Base-by-base conservation (phyloP, 2,329 filamentous ascomycete species). In the Penicillium rolfsii region DNA sequence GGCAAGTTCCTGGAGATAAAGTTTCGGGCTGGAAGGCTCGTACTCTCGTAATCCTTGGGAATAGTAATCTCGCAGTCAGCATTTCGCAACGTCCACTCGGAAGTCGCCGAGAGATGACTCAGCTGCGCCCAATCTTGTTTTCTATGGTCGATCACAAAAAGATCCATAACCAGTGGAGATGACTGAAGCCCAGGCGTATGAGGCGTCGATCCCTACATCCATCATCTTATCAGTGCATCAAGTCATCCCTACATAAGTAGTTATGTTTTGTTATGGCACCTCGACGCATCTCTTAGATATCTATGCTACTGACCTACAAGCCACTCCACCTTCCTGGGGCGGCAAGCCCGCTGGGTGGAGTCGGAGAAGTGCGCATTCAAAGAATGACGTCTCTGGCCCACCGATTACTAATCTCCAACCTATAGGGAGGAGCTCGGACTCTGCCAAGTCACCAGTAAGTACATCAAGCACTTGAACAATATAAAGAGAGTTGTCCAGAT, bases 51-150 rank as follows among this genome's bases (percentile, higher is more conserved):
- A 53, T 28, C 35, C 50, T 53, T 53, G 11, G 50, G 30, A 11
- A 33, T 53, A 19, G 50, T 8, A 11, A 33, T 33, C 30, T 33
- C 30, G 8, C 30, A 2, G 30, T 33, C 30, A 33, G 30, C 30
- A 33, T 8, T 33, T 33, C 30, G 9, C 30, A 11, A 11, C 30
- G 30, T 33, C 9, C 30, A 22, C 19, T 22, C 19, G 19, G 19
- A 22, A 22, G 19, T 22, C 19, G 19, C 8, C 30, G 11, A 33
- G n/a, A 5, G 65, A 58, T 67, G 65, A 66, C 54, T 66, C 58
- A 67, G 64, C 60, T 14, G 12, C 11, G 14, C 11, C 28, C 36
- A 66, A 63, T 65, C 62, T 66, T 67, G 65, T 63, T 67, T 66
- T 66, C 46, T 22, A n/a, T 56, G 52, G 43, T 19, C 43, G 24